Base-by-base conservation (phyloP, 2,329 filamentous ascomycete genomes). In the Zopfia rhizophila region DNA sequence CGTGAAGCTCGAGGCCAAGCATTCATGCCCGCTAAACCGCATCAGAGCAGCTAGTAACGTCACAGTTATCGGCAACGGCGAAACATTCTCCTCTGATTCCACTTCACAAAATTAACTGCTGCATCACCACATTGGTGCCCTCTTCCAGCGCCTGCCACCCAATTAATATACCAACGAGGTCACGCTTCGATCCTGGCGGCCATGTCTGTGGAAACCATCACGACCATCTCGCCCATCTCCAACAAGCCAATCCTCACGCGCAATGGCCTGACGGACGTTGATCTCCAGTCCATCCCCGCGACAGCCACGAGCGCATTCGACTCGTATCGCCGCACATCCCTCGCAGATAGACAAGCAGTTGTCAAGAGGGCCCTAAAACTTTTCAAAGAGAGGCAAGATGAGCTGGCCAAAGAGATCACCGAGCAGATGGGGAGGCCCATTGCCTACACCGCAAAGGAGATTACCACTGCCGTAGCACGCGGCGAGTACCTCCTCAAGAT, bases 341-440 rank as follows among this genome's bases (percentile, higher is more conserved):
- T 97, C 35, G 75, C 81, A 38, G 84, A 92, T 54, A 85, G 93
- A 38, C 87, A 96, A 72, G 81, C 82, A 33, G 92, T 96, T 55
- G 85, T 97, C 61, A 86, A 84, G 61, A 90, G 88, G 63, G 91
- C 92, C 1, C 76, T 97, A 31, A 82, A 86, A 52, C 74, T 90
- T 4, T 78, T 97, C 19, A 73, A 76, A 12, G 82, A 85, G 37
- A 86, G 85, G 68, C 83, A 91, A 71, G 88, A 94, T 84, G 88
- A 86, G 52, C 79, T 97, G 23, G 91, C 88, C 5, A 82, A 84
- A 58, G 92, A 97, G 70, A 77, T 97, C 48, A 97, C 92, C 0
- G 87, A 90, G 69, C 92, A 97, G 77, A 97, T 97, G 92, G 93
- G 93, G 29, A 83, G 93, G 14, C 93, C 93, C 23, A 96, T 97